phyloP scores from a whole-genome alignment of 805 yeast species.

The Wickerhamomyces bovis region DNA sequence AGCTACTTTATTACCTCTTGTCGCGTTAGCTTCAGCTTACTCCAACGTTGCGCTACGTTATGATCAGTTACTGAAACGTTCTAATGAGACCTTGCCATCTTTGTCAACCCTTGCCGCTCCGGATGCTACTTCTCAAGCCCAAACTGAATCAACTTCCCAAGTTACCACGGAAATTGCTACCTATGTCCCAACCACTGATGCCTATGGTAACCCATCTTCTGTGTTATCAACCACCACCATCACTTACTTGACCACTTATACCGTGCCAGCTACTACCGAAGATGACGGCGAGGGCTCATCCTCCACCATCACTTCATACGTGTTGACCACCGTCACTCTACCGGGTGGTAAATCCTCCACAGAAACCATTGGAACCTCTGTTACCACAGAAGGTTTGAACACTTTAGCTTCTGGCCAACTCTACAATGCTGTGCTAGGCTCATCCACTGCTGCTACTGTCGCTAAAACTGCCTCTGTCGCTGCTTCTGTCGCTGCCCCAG shows the following conservation, averaged over 20 bases:
- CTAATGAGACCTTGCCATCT: conserved; percentile 6
- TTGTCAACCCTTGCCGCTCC: not conserved
- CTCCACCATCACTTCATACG: conserved; percentile 3
- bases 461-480: not conserved
- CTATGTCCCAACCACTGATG: conserved; percentile 17
- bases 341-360: conserved; percentile 1
- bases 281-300: conserved; percentile 3
- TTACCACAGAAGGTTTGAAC: conserved; percentile 1
- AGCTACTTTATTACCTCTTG: conserved; percentile 9
- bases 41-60: conserved; percentile 22
- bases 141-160: conserved; percentile 5
- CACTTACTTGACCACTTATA: conserved; percentile 17
- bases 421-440: not conserved
- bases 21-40: conserved; percentile 15
- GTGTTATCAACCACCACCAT: conserved; percentile 10
- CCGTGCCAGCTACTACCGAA: conserved; percentile 5
- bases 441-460: conserved; percentile 1
- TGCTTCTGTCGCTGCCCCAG: not conserved
- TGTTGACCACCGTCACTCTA: conserved; percentile 7
- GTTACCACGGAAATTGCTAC: conserved; percentile 17
- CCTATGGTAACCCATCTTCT: conserved; percentile 15
- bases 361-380: not conserved
- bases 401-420: not conserved
- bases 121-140: not conserved
- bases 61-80: conserved; percentile 18